A percentile compares a stretch with the other conserved stretches of the same genome.
These are phyloP conservation scores for Claviceps quebecensis DNA, from an alignment of 2,329 filamentous ascomycete species.

Conservation along the genomic window DNA sequence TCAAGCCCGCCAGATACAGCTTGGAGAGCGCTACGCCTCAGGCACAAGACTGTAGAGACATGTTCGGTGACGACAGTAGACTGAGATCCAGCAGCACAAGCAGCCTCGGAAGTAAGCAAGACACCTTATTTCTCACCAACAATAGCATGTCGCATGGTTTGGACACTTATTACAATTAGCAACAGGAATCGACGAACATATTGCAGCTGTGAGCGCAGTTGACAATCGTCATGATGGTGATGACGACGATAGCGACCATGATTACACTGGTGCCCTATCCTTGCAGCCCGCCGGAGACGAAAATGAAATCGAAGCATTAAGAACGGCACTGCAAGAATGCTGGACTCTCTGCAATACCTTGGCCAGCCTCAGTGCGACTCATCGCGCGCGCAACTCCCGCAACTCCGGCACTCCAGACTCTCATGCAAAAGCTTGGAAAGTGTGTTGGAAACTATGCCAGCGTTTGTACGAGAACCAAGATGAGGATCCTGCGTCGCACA, in stretches of 20 bases:
- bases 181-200: constrained; percentile 41
- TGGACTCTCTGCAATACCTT: constrained; percentile 92
- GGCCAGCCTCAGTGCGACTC: constrained; percentile 69
- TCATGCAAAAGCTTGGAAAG: constrained; percentile 83
- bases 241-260: constrained; percentile 30
- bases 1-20: constrained; percentile 52
- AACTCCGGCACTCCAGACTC: constrained; percentile 60
- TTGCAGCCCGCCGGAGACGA: constrained; percentile 40
- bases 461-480: constrained; percentile 72
- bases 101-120: constrained; percentile 58
- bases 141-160: not conserved
- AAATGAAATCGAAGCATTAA: constrained; percentile 53
- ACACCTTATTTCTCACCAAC: not conserved
- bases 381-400: constrained; percentile 66
- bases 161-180: constrained; percentile 1
- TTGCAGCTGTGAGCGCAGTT: constrained; percentile 22
- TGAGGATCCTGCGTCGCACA: constrained; percentile 50
- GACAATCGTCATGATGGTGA: constrained; percentile 28
- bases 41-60: constrained; percentile 69
- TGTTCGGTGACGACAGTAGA: constrained; percentile 41
- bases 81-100: constrained; percentile 53
- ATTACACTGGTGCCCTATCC: constrained; percentile 26
- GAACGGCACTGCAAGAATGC: constrained; percentile 68
- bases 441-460: constrained; percentile 87
- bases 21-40: constrained; percentile 61